Base-by-base conservation (phyloP, 164 flowering plant species). In the Umbellularia californica region DNA sequence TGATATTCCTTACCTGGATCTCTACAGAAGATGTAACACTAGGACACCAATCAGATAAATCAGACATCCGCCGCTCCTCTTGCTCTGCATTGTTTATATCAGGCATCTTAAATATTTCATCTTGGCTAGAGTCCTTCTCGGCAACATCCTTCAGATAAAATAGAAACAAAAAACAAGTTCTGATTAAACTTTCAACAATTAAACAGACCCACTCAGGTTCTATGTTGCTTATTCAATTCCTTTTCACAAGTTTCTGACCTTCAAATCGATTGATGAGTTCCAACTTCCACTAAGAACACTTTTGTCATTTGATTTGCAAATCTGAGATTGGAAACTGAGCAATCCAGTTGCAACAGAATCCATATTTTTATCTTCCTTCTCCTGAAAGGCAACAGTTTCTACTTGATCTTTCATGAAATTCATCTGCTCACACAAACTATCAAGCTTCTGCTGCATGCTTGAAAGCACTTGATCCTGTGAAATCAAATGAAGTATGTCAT, bases 1-100 rank as follows among this genome's bases (percentile, higher is more conserved):
- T 7, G 47, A 41, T 9, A 0, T 41, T 41, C n/a, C 63, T 73
- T 74, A 90, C 97, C 90, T 90, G 94, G 63, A 83, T 78, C 65
- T 95, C 97, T 50, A 84, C 83, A 25, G 86, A 60, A 70, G 97
- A 91, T 50, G 92, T 81, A 64, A 85, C 83, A 83, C 94, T 92
- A 0, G 96, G 88, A 79, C 87, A 89, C 98, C 93, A 93, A 72
- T 95, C 98, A 6, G 99, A 95, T 74, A 93, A 83, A 78, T 87
- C 93, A 78, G 99, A 95, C 94, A 93, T 89, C 28, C 98, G 91
- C 3, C 96, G 90, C 79, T 95, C 99, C 84, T 95, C 99, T 81
- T 78, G 98, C 80, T 85, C 92, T 41, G 72, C 83, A 23, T 60
- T 82, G 65, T 66, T 73, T 9, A 71, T 12, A 28, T 70, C 35